phyloP scores from a whole-genome alignment of 441 rosid species.

The Flueggea neowawraea region DNA sequence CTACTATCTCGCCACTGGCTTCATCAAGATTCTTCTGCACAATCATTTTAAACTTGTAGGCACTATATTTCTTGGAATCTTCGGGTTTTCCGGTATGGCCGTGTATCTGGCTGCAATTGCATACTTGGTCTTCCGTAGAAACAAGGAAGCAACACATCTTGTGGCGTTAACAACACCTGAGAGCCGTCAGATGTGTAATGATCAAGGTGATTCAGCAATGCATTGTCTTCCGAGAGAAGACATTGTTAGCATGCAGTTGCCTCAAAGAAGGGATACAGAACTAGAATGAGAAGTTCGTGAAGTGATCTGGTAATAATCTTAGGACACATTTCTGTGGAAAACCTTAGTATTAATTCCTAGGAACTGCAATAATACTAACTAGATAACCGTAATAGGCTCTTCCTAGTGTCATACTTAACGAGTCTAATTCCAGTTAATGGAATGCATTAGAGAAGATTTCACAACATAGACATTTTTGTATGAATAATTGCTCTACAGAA shows the following conservation, averaged over 20 bases:
- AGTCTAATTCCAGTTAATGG: no score
- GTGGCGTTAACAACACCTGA: constrained; percentile 41
- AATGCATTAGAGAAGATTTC: no score
- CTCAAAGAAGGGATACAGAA: constrained; percentile 37
- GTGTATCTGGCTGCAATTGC: constrained; percentile 65
- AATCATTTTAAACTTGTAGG: constrained; percentile 43
- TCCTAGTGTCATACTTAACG: no score
- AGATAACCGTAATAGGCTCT: no score
- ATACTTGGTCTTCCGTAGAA: constrained; percentile 68
- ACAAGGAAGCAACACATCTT: constrained; percentile 39
- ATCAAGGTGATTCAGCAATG: constrained; percentile 18
- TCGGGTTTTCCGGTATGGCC: constrained; percentile 65
- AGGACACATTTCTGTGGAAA: no score
- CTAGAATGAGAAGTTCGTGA: background rate
- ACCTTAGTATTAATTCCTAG: no score
- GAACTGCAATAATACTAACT: no score
- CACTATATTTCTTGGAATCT: constrained; percentile 55
- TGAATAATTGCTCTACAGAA: no score
- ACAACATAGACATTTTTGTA: no score
- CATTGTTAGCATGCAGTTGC: constrained; percentile 68
- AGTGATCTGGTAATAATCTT: no score
- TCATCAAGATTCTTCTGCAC: constrained; percentile 57
- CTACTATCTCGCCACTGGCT: constrained; percentile 62
- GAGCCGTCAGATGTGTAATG: constrained; percentile 23
- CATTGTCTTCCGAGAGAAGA: constrained; percentile 59